phyloP scores from a whole-genome alignment of 352 stramenopile species.

The Pythium chondricola region DNA sequence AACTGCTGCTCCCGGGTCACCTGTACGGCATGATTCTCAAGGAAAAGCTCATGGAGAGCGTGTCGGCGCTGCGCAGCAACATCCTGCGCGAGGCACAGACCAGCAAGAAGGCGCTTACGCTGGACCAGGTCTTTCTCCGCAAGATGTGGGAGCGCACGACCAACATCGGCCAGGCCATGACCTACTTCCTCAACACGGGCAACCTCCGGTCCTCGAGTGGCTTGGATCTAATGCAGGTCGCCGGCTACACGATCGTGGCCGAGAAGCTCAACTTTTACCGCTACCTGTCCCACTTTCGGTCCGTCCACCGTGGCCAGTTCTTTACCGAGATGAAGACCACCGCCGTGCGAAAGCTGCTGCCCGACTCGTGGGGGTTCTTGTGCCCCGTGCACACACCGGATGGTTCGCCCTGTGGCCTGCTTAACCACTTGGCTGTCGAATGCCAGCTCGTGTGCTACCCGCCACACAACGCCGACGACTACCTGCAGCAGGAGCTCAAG shows the following conservation, averaged over 20 bases:
- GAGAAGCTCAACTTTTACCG: slow-evolving; percentile 99
- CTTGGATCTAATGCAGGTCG: slow-evolving; percentile 96
- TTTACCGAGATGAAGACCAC: slow-evolving; percentile 99
- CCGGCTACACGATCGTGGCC: slow-evolving; percentile 98
- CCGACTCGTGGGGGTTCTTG: slow-evolving; percentile 98
- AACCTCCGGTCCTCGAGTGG: slow-evolving; percentile 97
- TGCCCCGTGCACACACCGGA: slow-evolving; percentile 99
- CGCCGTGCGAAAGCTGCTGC: slow-evolving; percentile 96
- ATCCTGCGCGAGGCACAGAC: slow-evolving; percentile 70
- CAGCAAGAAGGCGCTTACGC: slow-evolving; percentile 53
- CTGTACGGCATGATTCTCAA: slow-evolving; percentile 96
- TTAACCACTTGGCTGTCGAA: slow-evolving; percentile 97
- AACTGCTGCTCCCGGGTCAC: slow-evolving; percentile 94
- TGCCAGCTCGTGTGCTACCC: slow-evolving; percentile 81
- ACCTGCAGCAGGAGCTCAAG: slow-evolving; percentile 65
- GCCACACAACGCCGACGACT: slow-evolving; percentile 67
- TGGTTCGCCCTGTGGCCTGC: slow-evolving; percentile 96
- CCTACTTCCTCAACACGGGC: slow-evolving; percentile 98
- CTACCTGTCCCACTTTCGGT: slow-evolving; percentile 99
- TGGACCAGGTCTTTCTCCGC: slow-evolving; percentile 88
- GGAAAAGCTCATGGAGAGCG: slow-evolving; percentile 96
- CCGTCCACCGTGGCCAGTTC: slow-evolving; percentile 98
- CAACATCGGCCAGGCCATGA: slow-evolving; percentile 92
- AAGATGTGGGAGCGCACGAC: slow-evolving; percentile 91
- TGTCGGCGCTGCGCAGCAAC: slow-evolving; percentile 66